Conservation (phyloP, 2,329 filamentous ascomycete species). For the Claviceps fusiformis region DNA sequence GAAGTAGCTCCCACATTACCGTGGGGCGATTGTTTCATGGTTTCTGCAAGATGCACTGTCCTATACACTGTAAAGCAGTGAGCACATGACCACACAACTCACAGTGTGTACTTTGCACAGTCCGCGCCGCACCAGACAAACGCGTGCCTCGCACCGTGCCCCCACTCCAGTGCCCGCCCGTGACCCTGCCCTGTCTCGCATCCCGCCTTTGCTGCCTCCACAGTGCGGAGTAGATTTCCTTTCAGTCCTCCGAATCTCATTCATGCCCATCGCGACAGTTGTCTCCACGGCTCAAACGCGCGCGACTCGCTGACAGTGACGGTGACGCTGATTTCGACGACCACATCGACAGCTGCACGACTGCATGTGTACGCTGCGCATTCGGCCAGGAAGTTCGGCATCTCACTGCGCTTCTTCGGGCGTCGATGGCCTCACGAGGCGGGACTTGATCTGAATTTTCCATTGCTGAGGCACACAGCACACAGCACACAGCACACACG, state of each 20-base stretch:
- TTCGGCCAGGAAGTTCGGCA: background rate
- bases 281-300: conserved; percentile 14
- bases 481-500: too few relatives aligned
- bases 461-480: conserved; percentile 5
- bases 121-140: too few relatives aligned
- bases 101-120: background rate
- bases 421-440: background rate
- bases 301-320: conserved; percentile 11
- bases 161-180: background rate
- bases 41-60: background rate
- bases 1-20: background rate
- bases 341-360: background rate
- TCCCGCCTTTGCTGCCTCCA: conserved; percentile 3
- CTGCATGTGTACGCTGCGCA: background rate
- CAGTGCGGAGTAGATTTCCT: conserved; percentile 1
- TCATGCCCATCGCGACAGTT: conserved; percentile 12
- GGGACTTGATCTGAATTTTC: background rate
- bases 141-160: background rate
- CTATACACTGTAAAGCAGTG: background rate
- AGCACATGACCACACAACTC: too few relatives aligned
- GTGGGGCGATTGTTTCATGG: background rate
- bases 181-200: conserved; percentile 4
- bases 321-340: conserved; percentile 5
- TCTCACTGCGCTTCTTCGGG: background rate
- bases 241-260: conserved; percentile 6